Percentiles rank a stretch among this genome's conserved stretches.
These are phyloP conservation scores for Mycena crocata DNA, from an alignment of 768 basidiomycete species.

Conservation along the genomic window DNA sequence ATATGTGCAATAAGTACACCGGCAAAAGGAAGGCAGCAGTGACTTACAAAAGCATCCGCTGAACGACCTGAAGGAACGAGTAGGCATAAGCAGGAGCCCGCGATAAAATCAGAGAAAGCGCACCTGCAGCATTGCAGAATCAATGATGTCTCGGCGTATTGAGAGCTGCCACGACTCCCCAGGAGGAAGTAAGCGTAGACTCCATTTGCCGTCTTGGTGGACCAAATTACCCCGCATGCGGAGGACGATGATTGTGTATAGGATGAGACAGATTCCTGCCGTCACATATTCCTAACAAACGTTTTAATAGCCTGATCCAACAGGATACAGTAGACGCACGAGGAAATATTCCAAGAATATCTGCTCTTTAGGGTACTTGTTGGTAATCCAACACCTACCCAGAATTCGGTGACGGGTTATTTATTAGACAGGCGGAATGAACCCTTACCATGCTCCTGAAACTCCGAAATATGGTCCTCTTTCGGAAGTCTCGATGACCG, in stretches of 20 bases:
- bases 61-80: constrained; percentile 16
- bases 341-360: constrained; percentile 58
- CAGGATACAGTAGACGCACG: constrained; percentile 39
- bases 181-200: constrained; percentile 35
- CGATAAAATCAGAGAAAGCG: neutral
- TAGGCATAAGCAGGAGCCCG: neutral
- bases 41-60: constrained; percentile 41
- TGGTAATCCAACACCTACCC: constrained; percentile 57
- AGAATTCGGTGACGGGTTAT: neutral
- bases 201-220: constrained; percentile 30
- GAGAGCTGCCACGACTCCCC: constrained; percentile 38
- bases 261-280: constrained; percentile 37
- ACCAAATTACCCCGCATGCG: constrained; percentile 44
- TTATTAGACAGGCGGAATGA: neutral
- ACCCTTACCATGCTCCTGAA: constrained; percentile 54
- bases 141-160: constrained; percentile 38
- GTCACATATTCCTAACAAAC: constrained; percentile 41
- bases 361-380: constrained; percentile 51
- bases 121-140: constrained; percentile 38
- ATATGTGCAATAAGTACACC: neutral
- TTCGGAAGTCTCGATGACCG: constrained; percentile 45
- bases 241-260: constrained; percentile 40
- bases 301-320: neutral
- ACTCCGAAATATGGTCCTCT: constrained; percentile 58
- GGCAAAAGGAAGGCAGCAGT: neutral